Conservation (phyloP, 2,329 filamentous ascomycete species). For the Emmonsiellopsis sp. region DNA sequence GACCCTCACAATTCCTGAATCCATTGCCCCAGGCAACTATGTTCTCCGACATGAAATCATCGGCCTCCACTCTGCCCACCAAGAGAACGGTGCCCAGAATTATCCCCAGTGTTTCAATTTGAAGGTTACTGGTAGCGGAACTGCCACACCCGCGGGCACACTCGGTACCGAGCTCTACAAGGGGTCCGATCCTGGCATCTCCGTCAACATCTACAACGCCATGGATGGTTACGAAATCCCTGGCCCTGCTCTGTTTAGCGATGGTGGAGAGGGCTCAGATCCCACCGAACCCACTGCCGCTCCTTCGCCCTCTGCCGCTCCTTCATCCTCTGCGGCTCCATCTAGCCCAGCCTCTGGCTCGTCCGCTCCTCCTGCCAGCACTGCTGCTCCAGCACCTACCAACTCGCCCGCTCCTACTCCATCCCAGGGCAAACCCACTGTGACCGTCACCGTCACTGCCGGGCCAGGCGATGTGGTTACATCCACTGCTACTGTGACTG, state of each 20-base stretch:
- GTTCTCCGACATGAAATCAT: slow-evolving; percentile 50
- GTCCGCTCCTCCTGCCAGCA: neutral
- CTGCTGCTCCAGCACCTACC: neutral
- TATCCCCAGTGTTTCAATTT: slow-evolving; percentile 54
- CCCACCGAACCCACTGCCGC: neutral
- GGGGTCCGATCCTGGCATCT: slow-evolving; percentile 48
- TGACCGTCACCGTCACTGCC: neutral
- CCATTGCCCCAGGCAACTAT: slow-evolving; percentile 44
- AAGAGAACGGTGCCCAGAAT: slow-evolving; percentile 42
- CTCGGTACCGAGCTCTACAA: slow-evolving; percentile 50
- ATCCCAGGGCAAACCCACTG: neutral
- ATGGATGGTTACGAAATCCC: slow-evolving; percentile 43
- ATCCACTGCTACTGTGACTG: neutral
- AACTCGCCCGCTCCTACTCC: neutral
- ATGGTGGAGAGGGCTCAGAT: slow-evolving; percentile 1
- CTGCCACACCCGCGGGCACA: slow-evolving; percentile 38
- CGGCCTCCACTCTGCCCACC: slow-evolving; percentile 41
- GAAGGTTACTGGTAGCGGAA: slow-evolving; percentile 48
- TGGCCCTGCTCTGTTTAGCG: slow-evolving; percentile 35
- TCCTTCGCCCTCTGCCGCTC: neutral
- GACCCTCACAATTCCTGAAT: slow-evolving; percentile 39
- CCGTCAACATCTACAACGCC: slow-evolving; percentile 50
- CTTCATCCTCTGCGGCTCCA: neutral
- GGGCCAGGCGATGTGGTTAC: neutral
- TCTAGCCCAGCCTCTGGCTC: neutral